A percentile compares a stretch with the other conserved stretches of the same genome.
Evolutionary conservation across 176 grass and related monocot genomes (phyloP).

Genomic region (Rhipidocladum racemiflorum): DNA sequence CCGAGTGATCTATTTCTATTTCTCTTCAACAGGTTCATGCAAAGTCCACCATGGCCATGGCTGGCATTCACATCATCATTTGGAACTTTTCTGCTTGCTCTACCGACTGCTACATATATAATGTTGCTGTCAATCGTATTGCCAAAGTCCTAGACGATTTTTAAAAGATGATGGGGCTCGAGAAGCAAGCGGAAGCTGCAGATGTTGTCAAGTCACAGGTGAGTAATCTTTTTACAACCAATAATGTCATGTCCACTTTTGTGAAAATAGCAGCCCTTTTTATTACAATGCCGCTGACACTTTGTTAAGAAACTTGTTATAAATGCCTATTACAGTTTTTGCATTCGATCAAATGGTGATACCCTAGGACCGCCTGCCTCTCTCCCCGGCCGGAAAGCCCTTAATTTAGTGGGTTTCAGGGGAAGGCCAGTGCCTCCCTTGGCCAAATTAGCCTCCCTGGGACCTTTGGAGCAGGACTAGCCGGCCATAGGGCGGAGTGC

Average conservation of each 20-base stretch:
- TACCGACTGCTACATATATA: constrained; percentile 71
- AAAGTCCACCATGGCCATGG: constrained; percentile 73
- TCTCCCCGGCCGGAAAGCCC: too few species aligned
- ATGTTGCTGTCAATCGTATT: constrained; percentile 72
- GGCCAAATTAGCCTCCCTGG: too few species aligned
- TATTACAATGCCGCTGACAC: too few species aligned
- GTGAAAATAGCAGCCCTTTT: too few species aligned
- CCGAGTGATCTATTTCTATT: constrained; percentile 14
- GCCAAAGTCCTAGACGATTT: constrained; percentile 88
- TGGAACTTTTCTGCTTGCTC: constrained; percentile 68
- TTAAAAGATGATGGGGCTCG: constrained; percentile 69
- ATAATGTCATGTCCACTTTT: not conserved
- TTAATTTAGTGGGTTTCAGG: too few species aligned
- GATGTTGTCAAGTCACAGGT: constrained; percentile 96
- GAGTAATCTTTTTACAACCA: not conserved
- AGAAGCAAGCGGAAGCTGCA: constrained; percentile 77
- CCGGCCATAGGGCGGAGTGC: too few species aligned
- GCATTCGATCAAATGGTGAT: too few species aligned
- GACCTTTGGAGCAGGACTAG: too few species aligned
- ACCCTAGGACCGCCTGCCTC: too few species aligned
- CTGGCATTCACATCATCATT: constrained; percentile 67
- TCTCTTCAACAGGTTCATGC: constrained; percentile 62
- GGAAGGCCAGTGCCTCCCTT: too few species aligned
- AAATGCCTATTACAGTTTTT: too few species aligned
- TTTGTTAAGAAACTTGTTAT: too few species aligned